Conservation (phyloP, 305 asterid genomes). For the Ilex paraguariensis region DNA sequence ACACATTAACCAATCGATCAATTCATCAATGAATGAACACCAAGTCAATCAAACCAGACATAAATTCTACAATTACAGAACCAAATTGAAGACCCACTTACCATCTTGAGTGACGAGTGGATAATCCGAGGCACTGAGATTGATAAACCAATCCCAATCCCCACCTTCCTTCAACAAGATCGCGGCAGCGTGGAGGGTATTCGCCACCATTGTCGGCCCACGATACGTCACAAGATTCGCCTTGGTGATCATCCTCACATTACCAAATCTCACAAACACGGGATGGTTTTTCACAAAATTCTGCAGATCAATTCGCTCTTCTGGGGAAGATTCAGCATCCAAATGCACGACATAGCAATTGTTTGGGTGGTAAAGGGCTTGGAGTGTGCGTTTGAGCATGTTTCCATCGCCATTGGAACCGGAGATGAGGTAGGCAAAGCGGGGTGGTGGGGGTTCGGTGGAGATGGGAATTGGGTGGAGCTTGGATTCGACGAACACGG, state of each 20-base stretch:
- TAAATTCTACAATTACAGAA: too few species aligned
- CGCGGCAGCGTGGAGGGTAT: conserved; percentile 2
- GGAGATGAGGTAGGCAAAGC: background rate
- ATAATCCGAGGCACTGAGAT: conserved; percentile 4
- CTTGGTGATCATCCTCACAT: conserved; percentile 1
- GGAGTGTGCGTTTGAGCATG: background rate
- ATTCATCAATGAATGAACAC: background rate
- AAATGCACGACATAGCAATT: background rate
- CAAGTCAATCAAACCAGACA: background rate
- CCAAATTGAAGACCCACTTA: background rate
- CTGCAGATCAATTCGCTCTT: conserved; percentile 1
- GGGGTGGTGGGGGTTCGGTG: background rate
- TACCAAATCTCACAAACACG: background rate
- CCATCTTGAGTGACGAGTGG: conserved; percentile 3
- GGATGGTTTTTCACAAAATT: background rate
- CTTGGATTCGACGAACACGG: background rate
- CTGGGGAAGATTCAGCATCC: background rate
- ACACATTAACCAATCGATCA: background rate
- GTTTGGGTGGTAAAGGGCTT: background rate
- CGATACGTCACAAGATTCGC: conserved; percentile 1
- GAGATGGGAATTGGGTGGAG: background rate
- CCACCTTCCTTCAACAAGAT: conserved; percentile 3
- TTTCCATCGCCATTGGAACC: background rate
- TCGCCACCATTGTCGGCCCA: conserved; percentile 3
- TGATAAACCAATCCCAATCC: conserved; percentile 3